phyloP scores from a whole-genome alignment of 148 eudicot genomes.

The Vaccinium vitisidaea region DNA sequence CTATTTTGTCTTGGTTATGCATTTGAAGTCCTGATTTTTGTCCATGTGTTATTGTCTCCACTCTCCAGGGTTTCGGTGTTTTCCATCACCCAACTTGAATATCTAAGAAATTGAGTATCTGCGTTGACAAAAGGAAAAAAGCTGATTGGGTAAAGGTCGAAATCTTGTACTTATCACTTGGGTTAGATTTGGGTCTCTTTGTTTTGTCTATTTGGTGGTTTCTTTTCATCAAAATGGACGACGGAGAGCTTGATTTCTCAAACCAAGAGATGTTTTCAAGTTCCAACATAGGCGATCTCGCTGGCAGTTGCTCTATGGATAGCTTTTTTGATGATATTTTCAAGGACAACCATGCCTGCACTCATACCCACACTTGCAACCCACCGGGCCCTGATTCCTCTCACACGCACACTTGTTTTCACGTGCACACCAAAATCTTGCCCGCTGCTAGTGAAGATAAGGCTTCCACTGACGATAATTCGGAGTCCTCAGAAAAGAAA shows the following conservation, averaged over 20 bases:
- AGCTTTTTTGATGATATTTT: constrained; percentile 71
- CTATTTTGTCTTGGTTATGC: neutral
- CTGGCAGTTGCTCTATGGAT: constrained; percentile 76
- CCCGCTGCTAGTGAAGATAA: constrained; percentile 61
- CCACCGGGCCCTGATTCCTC: constrained; percentile 89
- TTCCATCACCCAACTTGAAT: constrained; percentile 3
- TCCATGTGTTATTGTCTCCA: neutral
- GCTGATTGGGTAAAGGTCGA: neutral
- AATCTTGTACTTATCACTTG: neutral
- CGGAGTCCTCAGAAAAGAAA: constrained; percentile 67
- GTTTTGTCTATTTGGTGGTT: neutral
- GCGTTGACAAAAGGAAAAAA: neutral
- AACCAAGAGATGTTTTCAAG: constrained; percentile 64
- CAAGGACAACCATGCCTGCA: constrained; percentile 80
- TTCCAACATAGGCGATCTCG: constrained; percentile 57
- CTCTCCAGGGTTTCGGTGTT: neutral
- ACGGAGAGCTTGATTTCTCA: constrained; percentile 85
- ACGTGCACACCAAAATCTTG: constrained; percentile 82
- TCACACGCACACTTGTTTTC: constrained; percentile 92
- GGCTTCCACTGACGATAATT: constrained; percentile 68
- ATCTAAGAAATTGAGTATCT: neutral
- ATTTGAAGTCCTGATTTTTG: neutral
- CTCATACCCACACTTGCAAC: constrained; percentile 92
- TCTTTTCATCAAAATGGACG: constrained; percentile 44
- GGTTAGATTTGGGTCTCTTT: neutral